Evolutionary conservation across 1,284 basidiomycete genomes (phyloP).

Genomic region (Paramarasmius palmivorus): DNA sequence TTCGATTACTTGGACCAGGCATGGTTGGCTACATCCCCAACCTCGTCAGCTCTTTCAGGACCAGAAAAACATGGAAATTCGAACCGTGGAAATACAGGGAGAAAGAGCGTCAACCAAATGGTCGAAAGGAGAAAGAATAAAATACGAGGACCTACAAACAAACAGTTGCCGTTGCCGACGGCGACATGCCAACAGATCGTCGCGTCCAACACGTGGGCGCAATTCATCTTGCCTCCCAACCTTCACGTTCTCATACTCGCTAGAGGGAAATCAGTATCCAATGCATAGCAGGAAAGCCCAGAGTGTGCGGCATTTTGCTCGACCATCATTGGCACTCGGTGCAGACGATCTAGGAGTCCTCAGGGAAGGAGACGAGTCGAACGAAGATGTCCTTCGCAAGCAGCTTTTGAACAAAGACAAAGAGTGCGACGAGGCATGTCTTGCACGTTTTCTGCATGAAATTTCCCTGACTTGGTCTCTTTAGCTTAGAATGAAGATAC

Average conservation of each 20-base stretch:
- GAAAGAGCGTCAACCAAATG: background rate
- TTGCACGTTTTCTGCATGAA: background rate
- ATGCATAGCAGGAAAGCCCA: background rate
- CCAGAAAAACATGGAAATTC: background rate
- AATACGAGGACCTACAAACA: background rate
- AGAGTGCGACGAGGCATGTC: slow-evolving; percentile 65
- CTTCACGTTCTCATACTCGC: background rate
- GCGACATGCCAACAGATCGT: background rate
- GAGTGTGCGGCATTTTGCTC: background rate
- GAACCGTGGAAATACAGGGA: slow-evolving; percentile 2
- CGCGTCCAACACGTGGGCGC: slow-evolving; percentile 4
- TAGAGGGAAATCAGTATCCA: too few relatives aligned
- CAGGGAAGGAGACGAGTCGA: slow-evolving; percentile 57
- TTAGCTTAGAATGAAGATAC: slow-evolving; percentile 61
- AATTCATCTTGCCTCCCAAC: background rate
- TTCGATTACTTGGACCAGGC: slow-evolving; percentile 13
- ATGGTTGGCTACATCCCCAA: background rate
- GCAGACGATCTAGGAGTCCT: slow-evolving; percentile 62
- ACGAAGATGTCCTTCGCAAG: slow-evolving; percentile 59
- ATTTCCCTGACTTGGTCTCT: background rate
- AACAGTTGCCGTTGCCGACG: too few relatives aligned
- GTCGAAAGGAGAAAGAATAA: background rate
- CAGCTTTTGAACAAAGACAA: slow-evolving; percentile 71
- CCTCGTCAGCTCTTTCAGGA: background rate
- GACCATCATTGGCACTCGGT: slow-evolving; percentile 32